A percentile compares a stretch with the other conserved stretches of the same genome.
phyloP scores from a whole-genome alignment of 345 rosid species.

The Kandelia obovata region DNA sequence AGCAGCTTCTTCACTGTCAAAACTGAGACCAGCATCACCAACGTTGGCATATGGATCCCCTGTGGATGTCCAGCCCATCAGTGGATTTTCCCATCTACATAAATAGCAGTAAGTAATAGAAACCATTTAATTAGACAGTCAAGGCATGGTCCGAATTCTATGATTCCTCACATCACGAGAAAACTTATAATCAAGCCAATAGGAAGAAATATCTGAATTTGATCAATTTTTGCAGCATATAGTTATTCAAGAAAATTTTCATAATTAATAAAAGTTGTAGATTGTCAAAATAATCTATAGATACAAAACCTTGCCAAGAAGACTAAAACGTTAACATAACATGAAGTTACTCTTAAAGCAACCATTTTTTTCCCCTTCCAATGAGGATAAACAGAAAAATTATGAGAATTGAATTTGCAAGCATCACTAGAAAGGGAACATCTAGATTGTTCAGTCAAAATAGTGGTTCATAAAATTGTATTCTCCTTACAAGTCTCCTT shows the following conservation, averaged over 20 bases:
- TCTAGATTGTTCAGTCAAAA: not conserved
- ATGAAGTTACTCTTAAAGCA: too few relatives aligned
- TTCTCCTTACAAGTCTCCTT: not conserved
- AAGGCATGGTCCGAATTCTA: not conserved
- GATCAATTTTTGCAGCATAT: too few relatives aligned
- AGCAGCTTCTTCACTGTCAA: slow-evolving; percentile 81
- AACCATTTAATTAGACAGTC: not conserved
- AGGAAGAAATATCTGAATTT: too few relatives aligned
- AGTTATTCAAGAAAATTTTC: too few relatives aligned
- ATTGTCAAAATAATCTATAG: too few relatives aligned
- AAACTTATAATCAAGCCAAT: too few relatives aligned
- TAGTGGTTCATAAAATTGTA: not conserved
- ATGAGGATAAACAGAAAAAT: too few relatives aligned
- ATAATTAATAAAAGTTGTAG: too few relatives aligned
- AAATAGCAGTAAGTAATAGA: not conserved
- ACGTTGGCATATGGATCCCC: slow-evolving; percentile 99
- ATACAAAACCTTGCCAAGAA: too few relatives aligned
- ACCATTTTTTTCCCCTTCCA: too few relatives aligned
- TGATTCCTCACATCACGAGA: not conserved
- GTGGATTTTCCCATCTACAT: slow-evolving; percentile 95
- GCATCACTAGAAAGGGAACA: not conserved
- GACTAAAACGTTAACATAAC: too few relatives aligned
- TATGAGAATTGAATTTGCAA: not conserved
- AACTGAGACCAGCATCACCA: slow-evolving; percentile 77
- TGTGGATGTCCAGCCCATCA: slow-evolving; percentile 99